Percentiles rank a stretch among this genome's conserved stretches.
phyloP scores from a whole-genome alignment of 176 grass and related monocot species.

The Bothriochloa decipiens region DNA sequence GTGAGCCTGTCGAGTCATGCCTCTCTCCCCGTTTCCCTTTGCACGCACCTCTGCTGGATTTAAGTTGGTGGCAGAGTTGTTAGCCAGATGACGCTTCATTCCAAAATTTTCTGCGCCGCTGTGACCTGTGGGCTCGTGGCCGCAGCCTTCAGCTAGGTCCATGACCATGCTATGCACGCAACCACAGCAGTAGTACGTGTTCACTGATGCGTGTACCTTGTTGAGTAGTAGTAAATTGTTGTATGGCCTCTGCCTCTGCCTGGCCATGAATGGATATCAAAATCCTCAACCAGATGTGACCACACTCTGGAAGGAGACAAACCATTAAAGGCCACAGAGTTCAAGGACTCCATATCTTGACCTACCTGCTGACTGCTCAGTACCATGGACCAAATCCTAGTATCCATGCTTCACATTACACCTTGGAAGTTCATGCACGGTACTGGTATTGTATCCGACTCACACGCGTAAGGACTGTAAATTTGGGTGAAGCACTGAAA shows the following conservation, averaged over 20 bases:
- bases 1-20: slow-evolving; percentile 14
- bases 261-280: slow-evolving; percentile 61
- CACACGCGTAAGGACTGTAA: neutral
- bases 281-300: slow-evolving; percentile 72
- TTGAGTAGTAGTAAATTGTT: slow-evolving; percentile 40
- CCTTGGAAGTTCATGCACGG: slow-evolving; percentile 31
- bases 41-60: slow-evolving; percentile 37
- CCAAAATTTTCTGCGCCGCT: slow-evolving; percentile 15
- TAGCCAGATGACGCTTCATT: slow-evolving; percentile 35
- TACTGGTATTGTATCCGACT: neutral
- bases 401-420: neutral
- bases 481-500: too few species aligned
- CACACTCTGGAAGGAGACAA: slow-evolving; percentile 63
- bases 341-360: slow-evolving; percentile 57
- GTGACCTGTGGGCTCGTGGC: slow-evolving; percentile 44
- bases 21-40: slow-evolving; percentile 24
- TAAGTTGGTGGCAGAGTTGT: slow-evolving; percentile 41
- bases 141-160: too few species aligned
- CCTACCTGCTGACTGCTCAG: slow-evolving; percentile 39
- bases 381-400: slow-evolving; percentile 23
- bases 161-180: slow-evolving; percentile 43
- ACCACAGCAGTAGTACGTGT: neutral
- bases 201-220: slow-evolving; percentile 40
- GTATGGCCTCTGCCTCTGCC: slow-evolving; percentile 45
- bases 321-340: slow-evolving; percentile 63